Percentiles rank a stretch among this genome's conserved stretches.
These are phyloP conservation scores for Acacia concinna DNA, from an alignment of 331 rosid species.

Conservation along the genomic window DNA sequence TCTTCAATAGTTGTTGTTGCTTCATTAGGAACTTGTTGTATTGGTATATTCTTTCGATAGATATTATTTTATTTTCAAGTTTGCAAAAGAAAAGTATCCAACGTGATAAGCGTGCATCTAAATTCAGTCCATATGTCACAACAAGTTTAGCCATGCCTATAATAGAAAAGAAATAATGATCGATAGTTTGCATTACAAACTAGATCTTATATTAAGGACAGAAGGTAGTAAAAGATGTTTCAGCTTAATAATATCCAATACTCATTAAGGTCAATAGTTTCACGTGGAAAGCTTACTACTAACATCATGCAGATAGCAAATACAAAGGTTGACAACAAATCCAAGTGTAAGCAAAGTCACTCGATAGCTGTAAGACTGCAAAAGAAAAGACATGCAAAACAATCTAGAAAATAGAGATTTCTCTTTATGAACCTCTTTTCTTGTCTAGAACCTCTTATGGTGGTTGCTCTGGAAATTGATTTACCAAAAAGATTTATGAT, in stretches of 20 bases:
- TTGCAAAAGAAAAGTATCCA: constrained; percentile 99
- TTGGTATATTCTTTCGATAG: constrained; percentile 94
- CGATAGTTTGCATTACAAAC: no score
- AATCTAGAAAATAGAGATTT: constrained; percentile 91
- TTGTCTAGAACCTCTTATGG: constrained; percentile 96
- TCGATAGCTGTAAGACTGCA: constrained; percentile 47
- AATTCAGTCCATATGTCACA: constrained; percentile 89
- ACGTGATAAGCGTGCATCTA: constrained; percentile 79
- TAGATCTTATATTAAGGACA: no score
- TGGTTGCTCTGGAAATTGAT: constrained; percentile 95
- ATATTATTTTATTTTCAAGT: constrained; percentile 96
- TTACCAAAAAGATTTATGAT: constrained; percentile 89
- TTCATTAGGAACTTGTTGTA: constrained; percentile 82
- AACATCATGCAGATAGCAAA: constrained; percentile 93
- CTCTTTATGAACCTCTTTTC: constrained; percentile 94
- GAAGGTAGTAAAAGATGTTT: no score
- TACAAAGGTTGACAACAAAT: constrained; percentile 79
- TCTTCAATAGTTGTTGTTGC: constrained; percentile 75
- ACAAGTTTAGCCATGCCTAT: constrained; percentile 98
- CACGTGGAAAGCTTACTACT: constrained; percentile 94
- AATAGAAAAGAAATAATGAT: constrained; percentile 31
- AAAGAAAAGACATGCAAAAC: constrained; percentile 75
- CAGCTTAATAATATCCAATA: constrained; percentile 20
- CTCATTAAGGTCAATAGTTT: constrained; percentile 95
- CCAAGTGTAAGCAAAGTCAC: constrained; percentile 37